These are phyloP conservation scores for Nothophoma quercina DNA, from an alignment of 2,329 filamentous ascomycete genomes.

Conservation along the genomic window DNA sequence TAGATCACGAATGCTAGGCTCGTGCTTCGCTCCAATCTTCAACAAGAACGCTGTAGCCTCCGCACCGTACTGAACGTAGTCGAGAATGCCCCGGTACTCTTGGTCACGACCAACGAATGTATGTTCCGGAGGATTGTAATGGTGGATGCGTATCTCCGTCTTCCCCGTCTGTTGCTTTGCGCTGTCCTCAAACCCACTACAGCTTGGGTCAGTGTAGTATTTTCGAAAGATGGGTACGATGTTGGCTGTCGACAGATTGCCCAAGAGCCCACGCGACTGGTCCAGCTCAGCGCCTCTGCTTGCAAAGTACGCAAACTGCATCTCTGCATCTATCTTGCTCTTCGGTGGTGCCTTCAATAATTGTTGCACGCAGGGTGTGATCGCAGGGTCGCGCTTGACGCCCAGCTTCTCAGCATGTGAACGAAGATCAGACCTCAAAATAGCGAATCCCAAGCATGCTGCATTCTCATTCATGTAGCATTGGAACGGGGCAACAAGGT, in stretches of 20 bases:
- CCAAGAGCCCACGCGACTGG: constrained; percentile 34
- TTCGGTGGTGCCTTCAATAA: constrained; percentile 76
- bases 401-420: constrained; percentile 85
- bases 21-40: constrained; percentile 87
- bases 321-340: constrained; percentile 69
- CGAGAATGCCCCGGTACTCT: constrained; percentile 88
- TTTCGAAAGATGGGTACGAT: constrained; percentile 50
- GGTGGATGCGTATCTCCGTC: constrained; percentile 52
- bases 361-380: constrained; percentile 76
- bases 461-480: constrained; percentile 86
- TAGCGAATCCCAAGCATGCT: constrained; percentile 79
- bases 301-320: constrained; percentile 84
- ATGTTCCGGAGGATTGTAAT: constrained; percentile 71
- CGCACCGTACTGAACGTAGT: constrained; percentile 92
- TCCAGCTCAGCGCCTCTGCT: constrained; percentile 77
- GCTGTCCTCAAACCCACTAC: constrained; percentile 44
- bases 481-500: constrained; percentile 73
- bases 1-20: constrained; percentile 87
- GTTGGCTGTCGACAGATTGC: constrained; percentile 36
- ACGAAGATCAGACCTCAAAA: constrained; percentile 78
- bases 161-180: constrained; percentile 39
- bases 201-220: constrained; percentile 42
- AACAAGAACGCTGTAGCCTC: constrained; percentile 89
- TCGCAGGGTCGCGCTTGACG: constrained; percentile 80
- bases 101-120: constrained; percentile 80